These are phyloP conservation scores for Rosellinia necatrix DNA, from an alignment of 2,329 filamentous ascomycete species.

Conservation along the genomic window DNA sequence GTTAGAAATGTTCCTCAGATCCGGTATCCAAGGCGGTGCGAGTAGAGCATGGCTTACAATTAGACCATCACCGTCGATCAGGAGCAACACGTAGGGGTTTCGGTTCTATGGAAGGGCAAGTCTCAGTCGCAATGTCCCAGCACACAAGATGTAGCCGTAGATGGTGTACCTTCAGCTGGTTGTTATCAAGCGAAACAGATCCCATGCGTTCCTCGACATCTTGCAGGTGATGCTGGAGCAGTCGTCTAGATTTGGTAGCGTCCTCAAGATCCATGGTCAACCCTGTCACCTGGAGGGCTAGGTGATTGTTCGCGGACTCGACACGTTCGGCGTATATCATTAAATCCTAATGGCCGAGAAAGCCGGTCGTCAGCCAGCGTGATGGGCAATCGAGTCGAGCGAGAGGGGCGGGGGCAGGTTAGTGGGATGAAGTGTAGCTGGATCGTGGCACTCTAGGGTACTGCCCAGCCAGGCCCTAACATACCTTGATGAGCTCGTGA, in stretches of 20 bases:
- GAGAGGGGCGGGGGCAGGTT: neutral
- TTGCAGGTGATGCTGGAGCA: slow-evolving; percentile 54
- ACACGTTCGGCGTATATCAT: slow-evolving; percentile 51
- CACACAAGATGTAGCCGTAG: slow-evolving; percentile 10
- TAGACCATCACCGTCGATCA: slow-evolving; percentile 68
- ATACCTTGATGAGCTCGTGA: slow-evolving; percentile 54
- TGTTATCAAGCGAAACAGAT: slow-evolving; percentile 45
- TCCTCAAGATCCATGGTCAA: slow-evolving; percentile 56
- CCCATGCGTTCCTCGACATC: slow-evolving; percentile 45
- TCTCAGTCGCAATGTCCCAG: slow-evolving; percentile 27
- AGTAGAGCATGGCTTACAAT: slow-evolving; percentile 49
- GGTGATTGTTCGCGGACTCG: slow-evolving; percentile 48
- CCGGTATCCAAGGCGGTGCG: slow-evolving; percentile 12
- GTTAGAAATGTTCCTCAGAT: slow-evolving; percentile 19
- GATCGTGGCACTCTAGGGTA: neutral
- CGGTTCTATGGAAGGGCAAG: slow-evolving; percentile 46
- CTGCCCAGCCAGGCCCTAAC: slow-evolving; percentile 18
- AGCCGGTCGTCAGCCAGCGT: slow-evolving; percentile 7
- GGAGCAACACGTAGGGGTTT: slow-evolving; percentile 63
- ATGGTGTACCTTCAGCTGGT: slow-evolving; percentile 51
- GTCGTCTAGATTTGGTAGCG: slow-evolving; percentile 52
- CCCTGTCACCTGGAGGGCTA: slow-evolving; percentile 49
- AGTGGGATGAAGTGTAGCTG: slow-evolving; percentile 15
- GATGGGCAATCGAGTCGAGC: slow-evolving; percentile 8
- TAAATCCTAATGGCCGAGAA: slow-evolving; percentile 47